These are phyloP conservation scores for Geopyxis carbonaria DNA, from an alignment of 495 filamentous ascomycete species.

Conservation along the genomic window DNA sequence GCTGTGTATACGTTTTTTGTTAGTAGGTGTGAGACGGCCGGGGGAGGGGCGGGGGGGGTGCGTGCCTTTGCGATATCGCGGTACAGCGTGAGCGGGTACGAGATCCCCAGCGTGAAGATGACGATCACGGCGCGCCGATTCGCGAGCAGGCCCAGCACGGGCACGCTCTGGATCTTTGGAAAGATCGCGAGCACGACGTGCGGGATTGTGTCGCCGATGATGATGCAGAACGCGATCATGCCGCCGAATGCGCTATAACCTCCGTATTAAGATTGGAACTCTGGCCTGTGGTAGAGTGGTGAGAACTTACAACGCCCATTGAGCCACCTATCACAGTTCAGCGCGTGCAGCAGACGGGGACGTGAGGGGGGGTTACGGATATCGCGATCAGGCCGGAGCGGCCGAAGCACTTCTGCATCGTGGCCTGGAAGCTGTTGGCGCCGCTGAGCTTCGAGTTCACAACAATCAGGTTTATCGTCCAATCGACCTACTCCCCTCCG, in stretches of 20 bases:
- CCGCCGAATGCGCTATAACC: conserved; percentile 81
- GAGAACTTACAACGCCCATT: conserved; percentile 65
- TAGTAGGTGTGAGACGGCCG: not conserved
- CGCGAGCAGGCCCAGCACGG: conserved; percentile 64
- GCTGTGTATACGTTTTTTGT: conserved; percentile 30
- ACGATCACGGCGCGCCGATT: conserved; percentile 71
- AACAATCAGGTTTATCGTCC: conserved; percentile 93
- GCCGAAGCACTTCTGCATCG: conserved; percentile 87
- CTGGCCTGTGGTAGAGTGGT: no score
- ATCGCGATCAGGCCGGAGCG: conserved; percentile 76
- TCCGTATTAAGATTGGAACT: not conserved
- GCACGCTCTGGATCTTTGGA: conserved; percentile 51
- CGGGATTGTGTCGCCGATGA: conserved; percentile 89
- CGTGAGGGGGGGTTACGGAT: conserved; percentile 30
- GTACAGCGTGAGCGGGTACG: conserved; percentile 86
- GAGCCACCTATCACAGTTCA: conserved; percentile 38
- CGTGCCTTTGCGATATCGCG: conserved; percentile 88
- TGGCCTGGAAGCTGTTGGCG: conserved; percentile 81
- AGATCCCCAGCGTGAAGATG: conserved; percentile 64
- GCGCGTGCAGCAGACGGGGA: conserved; percentile 1
- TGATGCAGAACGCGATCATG: conserved; percentile 95
- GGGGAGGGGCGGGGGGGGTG: no score
- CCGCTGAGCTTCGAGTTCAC: conserved; percentile 90
- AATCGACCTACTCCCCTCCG: conserved; percentile 72
- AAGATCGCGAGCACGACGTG: conserved; percentile 71